Conservation (phyloP, 345 rosid genomes). For the Laguncularia racemosa region DNA sequence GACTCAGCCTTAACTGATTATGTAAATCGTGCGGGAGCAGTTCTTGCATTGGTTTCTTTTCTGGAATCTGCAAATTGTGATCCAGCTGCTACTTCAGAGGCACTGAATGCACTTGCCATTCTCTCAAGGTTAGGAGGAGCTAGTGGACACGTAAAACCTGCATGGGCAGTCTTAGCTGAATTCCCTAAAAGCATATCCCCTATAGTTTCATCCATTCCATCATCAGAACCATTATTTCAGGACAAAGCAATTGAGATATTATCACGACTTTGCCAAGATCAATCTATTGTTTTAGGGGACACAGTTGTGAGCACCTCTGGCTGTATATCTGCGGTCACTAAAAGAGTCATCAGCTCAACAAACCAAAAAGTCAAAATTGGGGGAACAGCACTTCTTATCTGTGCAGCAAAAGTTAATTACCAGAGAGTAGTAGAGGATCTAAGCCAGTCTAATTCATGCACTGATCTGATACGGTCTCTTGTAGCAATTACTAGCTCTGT, state of each 20-base stretch:
- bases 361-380: conserved; percentile 79
- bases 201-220: conserved; percentile 71
- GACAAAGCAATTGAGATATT: conserved; percentile 93
- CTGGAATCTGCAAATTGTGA: conserved; percentile 68
- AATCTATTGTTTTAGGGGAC: conserved; percentile 73
- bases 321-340: conserved; percentile 62
- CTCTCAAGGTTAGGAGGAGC: conserved; percentile 63
- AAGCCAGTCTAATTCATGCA: conserved; percentile 59
- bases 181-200: conserved; percentile 71
- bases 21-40: conserved; percentile 88
- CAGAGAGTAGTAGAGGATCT: conserved; percentile 82
- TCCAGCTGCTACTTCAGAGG: conserved; percentile 70
- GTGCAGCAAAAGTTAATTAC: conserved; percentile 87
- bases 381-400: conserved; percentile 85
- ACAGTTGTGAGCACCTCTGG: conserved; percentile 53
- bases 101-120: conserved; percentile 87
- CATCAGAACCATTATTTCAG: conserved; percentile 68
- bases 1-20: conserved; percentile 69
- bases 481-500: conserved; percentile 52
- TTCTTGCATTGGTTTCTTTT: conserved; percentile 88
- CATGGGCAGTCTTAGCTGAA: conserved; percentile 92
- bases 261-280: conserved; percentile 83
- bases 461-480: conserved; percentile 67
- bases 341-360: conserved; percentile 62
- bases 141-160: conserved; percentile 58